Evolutionary conservation across 768 basidiomycete species (phyloP), one percentile per base, ranked within the genome.

Genomic region (Royoungia palumana): DNA sequence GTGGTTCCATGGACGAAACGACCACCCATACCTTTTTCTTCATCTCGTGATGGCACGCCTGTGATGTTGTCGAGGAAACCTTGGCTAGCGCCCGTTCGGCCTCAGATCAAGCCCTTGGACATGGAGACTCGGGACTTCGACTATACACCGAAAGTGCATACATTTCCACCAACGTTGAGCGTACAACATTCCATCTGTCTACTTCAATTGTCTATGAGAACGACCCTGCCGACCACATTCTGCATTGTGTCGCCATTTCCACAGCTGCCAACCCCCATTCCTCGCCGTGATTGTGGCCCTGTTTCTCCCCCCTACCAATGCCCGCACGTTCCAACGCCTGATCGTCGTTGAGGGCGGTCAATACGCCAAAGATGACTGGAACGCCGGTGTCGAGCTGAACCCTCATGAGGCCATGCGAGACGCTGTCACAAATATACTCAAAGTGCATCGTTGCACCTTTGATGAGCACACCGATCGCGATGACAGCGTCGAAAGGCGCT

Each of bases 361-460:
- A 72, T 22, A 99, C 93, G 35, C 96, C 96, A 68, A 98, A 98
- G 57, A 99, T 86, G 61, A 98, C 89, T 1, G 96, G 96, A 20
- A 89, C 82, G 14, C 93, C 93, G 1, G 89, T 85, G 69, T 98
- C 95, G 59, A 97, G 74, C 70, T 95, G 93, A 19, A 97, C 82
- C 60, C 80, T 81, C 96, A 98, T 99, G 55, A 99, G 75, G 37
- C 85, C 94, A 59, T 97, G 89, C 35, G 92, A 84, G 50, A 97
- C 94, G 52, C 84, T 82, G 61, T 97, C 93, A 69, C 81, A 89
- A 68, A 98, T 99, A 77, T 99, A 99, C 69, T 99, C 96, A 69
- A 98, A 99, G 73, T 99, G 96, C 93, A 96, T 96, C 16, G 96
- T 98, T 1, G 83, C 77, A 44, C 96, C 95, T 67, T 99, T 99